Evolutionary conservation across 768 basidiomycete species (phyloP).

Genomic region (Amanita polypyramis): DNA sequence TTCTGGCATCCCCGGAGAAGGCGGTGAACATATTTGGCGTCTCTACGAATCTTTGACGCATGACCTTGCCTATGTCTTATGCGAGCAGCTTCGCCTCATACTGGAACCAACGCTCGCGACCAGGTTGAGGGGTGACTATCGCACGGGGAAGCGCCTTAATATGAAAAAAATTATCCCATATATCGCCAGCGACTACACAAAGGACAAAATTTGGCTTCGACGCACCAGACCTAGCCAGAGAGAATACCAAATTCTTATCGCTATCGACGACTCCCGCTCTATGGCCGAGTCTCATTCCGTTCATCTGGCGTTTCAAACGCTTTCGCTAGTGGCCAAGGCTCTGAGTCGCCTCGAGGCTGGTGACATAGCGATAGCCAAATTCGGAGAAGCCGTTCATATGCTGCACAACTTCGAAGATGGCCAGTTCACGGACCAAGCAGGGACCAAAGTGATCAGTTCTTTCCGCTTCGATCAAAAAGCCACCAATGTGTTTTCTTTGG

Average conservation of each 20-base stretch:
- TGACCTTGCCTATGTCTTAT: conserved; percentile 83
- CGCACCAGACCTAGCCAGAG: conserved; percentile 88
- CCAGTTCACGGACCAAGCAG: conserved; percentile 72
- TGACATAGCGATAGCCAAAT: conserved; percentile 86
- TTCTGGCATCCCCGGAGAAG: conserved; percentile 40
- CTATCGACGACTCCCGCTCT: conserved; percentile 92
- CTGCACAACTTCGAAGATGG: conserved; percentile 81
- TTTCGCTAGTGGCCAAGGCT: conserved; percentile 86
- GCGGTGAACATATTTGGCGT: conserved; percentile 79
- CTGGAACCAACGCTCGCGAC: conserved; percentile 93
- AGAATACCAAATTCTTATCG: conserved; percentile 91
- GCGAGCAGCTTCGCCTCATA: conserved; percentile 94
- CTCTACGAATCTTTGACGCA: conserved; percentile 85
- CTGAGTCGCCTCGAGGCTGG: conserved; percentile 89
- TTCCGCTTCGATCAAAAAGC: conserved; percentile 87
- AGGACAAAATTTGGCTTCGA: conserved; percentile 98
- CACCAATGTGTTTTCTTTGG: conserved; percentile 76
- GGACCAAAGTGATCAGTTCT: conserved; percentile 67
- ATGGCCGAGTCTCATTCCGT: conserved; percentile 92
- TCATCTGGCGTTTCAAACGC: conserved; percentile 88
- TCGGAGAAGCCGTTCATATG: conserved; percentile 82
- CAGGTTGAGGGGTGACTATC: conserved; percentile 91
- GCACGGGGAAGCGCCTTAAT: conserved; percentile 93
- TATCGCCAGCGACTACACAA: conserved; percentile 97
- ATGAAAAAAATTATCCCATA: conserved; percentile 99